Percentiles rank a stretch among this genome's conserved stretches.
phyloP scores from a whole-genome alignment of 371 early-diverging fungal species.

The Saksenaea vasiformis region DNA sequence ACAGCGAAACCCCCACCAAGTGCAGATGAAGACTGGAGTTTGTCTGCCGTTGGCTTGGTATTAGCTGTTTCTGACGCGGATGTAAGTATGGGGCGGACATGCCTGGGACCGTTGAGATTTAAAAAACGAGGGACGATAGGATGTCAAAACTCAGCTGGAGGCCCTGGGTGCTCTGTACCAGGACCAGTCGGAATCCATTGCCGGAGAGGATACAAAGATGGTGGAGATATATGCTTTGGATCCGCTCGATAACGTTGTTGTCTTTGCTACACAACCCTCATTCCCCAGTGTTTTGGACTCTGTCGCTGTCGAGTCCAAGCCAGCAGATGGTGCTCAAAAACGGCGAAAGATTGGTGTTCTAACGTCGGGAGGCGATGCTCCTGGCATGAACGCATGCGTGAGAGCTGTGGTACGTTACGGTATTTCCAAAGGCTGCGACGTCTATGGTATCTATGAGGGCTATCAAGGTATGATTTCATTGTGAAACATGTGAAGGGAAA shows the following conservation, averaged over 20 bases:
- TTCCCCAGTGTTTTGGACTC: constrained; percentile 14
- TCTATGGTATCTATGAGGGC: constrained; percentile 95
- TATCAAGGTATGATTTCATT: constrained; percentile 80
- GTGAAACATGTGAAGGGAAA: neutral
- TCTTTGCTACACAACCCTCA: constrained; percentile 68
- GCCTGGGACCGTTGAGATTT: neutral
- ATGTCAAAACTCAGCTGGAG: constrained; percentile 28
- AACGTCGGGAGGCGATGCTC: constrained; percentile 99
- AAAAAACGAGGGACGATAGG: constrained; percentile 14
- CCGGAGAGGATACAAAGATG: constrained; percentile 12
- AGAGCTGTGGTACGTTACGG: constrained; percentile 92
- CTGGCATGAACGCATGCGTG: constrained; percentile 99
- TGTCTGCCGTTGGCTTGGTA: constrained; percentile 32
- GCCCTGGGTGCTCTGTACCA: constrained; percentile 24
- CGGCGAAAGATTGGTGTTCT: constrained; percentile 82
- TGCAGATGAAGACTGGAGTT: constrained; percentile 31
- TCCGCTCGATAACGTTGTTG: constrained; percentile 75
- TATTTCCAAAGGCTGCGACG: constrained; percentile 80
- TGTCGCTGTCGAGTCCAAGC: neutral
- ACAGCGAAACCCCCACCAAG: constrained; percentile 11
- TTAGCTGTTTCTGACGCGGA: constrained; percentile 27
- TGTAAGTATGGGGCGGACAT: constrained; percentile 19
- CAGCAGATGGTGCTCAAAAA: constrained; percentile 11
- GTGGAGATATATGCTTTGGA: constrained; percentile 62
- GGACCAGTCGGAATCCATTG: constrained; percentile 27